Evolutionary conservation across 2,329 filamentous ascomycete species (phyloP).

Genomic region (Aspergillus sp.): DNA sequence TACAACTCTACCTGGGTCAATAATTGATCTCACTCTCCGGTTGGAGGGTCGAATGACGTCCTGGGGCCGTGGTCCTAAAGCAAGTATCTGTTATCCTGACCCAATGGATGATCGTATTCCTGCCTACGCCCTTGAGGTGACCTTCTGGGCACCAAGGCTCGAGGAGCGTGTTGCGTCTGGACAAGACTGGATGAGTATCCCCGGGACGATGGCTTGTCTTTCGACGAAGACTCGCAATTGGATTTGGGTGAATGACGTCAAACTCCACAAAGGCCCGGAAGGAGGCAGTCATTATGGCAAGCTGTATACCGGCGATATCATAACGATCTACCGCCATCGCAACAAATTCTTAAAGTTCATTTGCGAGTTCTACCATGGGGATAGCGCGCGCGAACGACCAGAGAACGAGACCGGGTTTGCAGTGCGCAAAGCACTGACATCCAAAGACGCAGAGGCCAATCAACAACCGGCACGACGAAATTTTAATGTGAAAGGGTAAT

Average conservation of each 20-base stretch:
- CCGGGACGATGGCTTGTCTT: slow-evolving; percentile 67
- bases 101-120: slow-evolving; percentile 70
- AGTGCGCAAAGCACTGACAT: slow-evolving; percentile 38
- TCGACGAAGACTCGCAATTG: slow-evolving; percentile 76
- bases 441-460: slow-evolving; percentile 28
- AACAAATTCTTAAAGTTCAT: slow-evolving; percentile 42
- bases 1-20: slow-evolving; percentile 64
- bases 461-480: slow-evolving; percentile 25
- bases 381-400: slow-evolving; percentile 44
- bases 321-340: slow-evolving; percentile 65
- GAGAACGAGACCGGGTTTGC: slow-evolving; percentile 41
- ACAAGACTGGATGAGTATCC: slow-evolving; percentile 55
- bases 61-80: slow-evolving; percentile 72
- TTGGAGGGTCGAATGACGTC: slow-evolving; percentile 68
- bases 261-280: slow-evolving; percentile 57
- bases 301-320: slow-evolving; percentile 72
- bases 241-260: slow-evolving; percentile 73
- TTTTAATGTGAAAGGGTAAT: slow-evolving; percentile 13
- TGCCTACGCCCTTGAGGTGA: slow-evolving; percentile 75
- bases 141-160: slow-evolving; percentile 70
- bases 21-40: slow-evolving; percentile 62
- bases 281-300: slow-evolving; percentile 61
- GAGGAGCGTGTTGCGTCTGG: slow-evolving; percentile 59
- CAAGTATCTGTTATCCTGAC: slow-evolving; percentile 66
- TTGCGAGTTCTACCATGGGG: slow-evolving; percentile 49